phyloP scores from a whole-genome alignment of 2,329 filamentous ascomycete genomes.

The Mycosphaerella arachidis region DNA sequence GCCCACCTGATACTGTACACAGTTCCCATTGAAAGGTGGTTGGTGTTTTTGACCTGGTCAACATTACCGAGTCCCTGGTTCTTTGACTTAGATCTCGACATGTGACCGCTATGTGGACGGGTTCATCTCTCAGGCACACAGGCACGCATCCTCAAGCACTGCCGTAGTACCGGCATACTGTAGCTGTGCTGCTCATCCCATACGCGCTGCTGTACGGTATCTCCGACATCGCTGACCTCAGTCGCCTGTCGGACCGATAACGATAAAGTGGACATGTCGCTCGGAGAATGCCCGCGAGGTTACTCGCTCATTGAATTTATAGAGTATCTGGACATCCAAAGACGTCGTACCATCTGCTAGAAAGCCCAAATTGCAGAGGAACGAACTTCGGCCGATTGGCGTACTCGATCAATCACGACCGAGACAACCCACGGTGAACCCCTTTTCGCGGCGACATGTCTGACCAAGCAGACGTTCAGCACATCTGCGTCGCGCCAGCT shows the following conservation, averaged over 20 bases:
- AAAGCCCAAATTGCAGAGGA: too few species aligned
- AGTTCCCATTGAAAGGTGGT: not conserved
- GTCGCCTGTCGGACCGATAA: not conserved
- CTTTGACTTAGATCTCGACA: not conserved
- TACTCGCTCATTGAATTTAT: too few species aligned
- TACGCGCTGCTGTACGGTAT: not conserved
- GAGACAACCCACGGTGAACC: not conserved
- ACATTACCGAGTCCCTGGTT: not conserved
- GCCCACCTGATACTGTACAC: not conserved
- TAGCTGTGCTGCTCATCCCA: not conserved
- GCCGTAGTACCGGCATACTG: not conserved
- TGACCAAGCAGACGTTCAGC: conserved; percentile 8
- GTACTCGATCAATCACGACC: too few species aligned
- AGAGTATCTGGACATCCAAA: too few species aligned
- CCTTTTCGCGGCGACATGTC: conserved; percentile 9
- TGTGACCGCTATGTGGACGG: not conserved
- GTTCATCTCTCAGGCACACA: not conserved
- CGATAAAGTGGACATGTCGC: not conserved
- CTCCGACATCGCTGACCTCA: not conserved
- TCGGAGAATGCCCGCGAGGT: not conserved
- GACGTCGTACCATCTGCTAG: too few species aligned
- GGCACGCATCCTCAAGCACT: not conserved
- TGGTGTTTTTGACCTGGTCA: not conserved
- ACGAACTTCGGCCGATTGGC: too few species aligned
- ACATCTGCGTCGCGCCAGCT: conserved; percentile 24